Conservation (phyloP, 805 yeast species). For the Barnettozyma wickerhamii region DNA sequence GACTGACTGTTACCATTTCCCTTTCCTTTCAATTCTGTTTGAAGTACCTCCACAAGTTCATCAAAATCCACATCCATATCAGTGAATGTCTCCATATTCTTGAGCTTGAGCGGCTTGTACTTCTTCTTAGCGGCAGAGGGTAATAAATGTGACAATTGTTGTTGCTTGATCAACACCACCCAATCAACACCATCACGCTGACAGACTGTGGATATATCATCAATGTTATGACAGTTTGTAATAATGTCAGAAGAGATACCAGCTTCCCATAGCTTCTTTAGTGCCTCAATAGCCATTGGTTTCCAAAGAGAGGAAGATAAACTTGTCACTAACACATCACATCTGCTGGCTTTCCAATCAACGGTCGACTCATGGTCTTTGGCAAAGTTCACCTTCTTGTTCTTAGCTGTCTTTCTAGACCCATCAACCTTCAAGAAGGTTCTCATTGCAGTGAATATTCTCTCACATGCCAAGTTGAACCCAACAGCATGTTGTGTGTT, state of each 20-base stretch:
- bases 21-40: constrained; percentile 21
- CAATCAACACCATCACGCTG: constrained; percentile 67
- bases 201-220: constrained; percentile 64
- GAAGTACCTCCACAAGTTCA: constrained; percentile 52
- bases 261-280: constrained; percentile 67
- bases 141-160: constrained; percentile 20
- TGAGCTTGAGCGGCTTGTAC: constrained; percentile 74
- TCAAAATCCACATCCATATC: constrained; percentile 73
- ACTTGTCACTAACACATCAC: constrained; percentile 79
- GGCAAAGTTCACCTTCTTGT: constrained; percentile 27
- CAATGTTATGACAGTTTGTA: constrained; percentile 44
- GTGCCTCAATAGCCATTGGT: constrained; percentile 58
- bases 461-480: constrained; percentile 75
- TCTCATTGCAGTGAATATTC: constrained; percentile 48
- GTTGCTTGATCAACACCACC: constrained; percentile 75
- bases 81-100: constrained; percentile 50
- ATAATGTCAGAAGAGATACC: constrained; percentile 74
- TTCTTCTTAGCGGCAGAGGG: constrained; percentile 37
- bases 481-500: constrained; percentile 70
- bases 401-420: constrained; percentile 23
- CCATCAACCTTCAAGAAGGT: constrained; percentile 38
- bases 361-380: constrained; percentile 30
- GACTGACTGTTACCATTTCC: neutral
- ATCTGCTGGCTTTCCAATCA: constrained; percentile 57
- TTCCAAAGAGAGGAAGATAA: constrained; percentile 52